A percentile compares a stretch with the other conserved stretches of the same genome.
Evolutionary conservation across 2,329 filamentous ascomycete genomes (phyloP).

Genomic region (Coleophoma cylindrospora): DNA sequence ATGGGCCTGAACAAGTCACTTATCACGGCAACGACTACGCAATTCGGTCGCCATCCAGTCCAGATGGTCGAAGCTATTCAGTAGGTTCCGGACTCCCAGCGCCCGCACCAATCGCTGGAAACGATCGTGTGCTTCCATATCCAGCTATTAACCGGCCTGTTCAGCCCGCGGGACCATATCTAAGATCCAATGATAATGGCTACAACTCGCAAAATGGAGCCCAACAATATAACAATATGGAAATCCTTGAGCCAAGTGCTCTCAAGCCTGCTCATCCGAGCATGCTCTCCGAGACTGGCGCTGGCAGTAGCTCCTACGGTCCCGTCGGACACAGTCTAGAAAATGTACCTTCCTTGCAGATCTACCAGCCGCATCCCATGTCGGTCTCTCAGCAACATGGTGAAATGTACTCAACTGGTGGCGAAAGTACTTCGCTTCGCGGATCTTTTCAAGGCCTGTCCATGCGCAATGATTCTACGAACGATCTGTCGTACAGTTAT

Average conservation of each 20-base stretch:
- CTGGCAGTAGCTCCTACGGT: slow-evolving; percentile 11
- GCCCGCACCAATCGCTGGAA: slow-evolving; percentile 6
- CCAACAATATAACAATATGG: slow-evolving; percentile 9
- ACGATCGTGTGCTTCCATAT: slow-evolving; percentile 20
- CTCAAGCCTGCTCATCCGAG: slow-evolving; percentile 4
- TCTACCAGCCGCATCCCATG: slow-evolving; percentile 10
- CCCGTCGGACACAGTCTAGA: slow-evolving; percentile 18
- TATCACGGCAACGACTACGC: slow-evolving; percentile 11
- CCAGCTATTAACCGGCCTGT: slow-evolving; percentile 12
- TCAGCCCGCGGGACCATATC: slow-evolving; percentile 7
- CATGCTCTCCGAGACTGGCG: slow-evolving; percentile 8
- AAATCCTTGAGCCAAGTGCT: slow-evolving; percentile 2
- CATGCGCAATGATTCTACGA: slow-evolving; percentile 6
- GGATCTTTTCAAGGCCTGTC: not conserved
- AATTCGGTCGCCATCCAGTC: slow-evolving; percentile 12
- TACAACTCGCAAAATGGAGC: slow-evolving; percentile 6
- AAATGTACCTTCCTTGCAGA: slow-evolving; percentile 15
- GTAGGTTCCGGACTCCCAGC: slow-evolving; percentile 12
- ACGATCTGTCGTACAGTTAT: slow-evolving; percentile 12
- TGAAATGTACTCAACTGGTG: slow-evolving; percentile 12
- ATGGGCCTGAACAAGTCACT: slow-evolving; percentile 11
- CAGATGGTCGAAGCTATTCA: slow-evolving; percentile 12
- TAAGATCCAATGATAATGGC: slow-evolving; percentile 8
- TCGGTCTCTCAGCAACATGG: not conserved
- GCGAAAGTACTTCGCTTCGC: not conserved